These are phyloP conservation scores for Xylaria cubensis DNA, from an alignment of 495 filamentous ascomycete species.

Conservation along the genomic window DNA sequence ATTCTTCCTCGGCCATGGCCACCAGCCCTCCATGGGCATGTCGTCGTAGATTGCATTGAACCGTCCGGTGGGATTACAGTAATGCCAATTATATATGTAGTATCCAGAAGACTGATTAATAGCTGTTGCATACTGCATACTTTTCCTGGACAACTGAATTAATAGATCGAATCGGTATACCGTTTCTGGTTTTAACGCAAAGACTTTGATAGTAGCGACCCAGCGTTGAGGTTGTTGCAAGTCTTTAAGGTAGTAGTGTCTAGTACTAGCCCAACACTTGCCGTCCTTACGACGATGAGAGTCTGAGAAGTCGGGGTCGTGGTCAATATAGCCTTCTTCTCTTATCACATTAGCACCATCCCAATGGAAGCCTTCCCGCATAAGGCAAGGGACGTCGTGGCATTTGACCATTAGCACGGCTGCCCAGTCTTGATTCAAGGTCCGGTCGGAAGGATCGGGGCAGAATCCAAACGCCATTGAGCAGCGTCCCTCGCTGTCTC, in stretches of 20 bases:
- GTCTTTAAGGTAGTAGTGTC: conserved; percentile 17
- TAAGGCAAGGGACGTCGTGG: conserved; percentile 21
- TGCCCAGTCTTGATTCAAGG: neutral
- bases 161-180: neutral
- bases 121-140: neutral
- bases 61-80: neutral
- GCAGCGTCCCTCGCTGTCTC: neutral
- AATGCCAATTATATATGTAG: neutral
- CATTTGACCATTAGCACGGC: conserved; percentile 23
- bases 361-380: conserved; percentile 18
- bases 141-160: neutral
- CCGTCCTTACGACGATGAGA: neutral
- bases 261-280: neutral
- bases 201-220: neutral
- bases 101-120: neutral
- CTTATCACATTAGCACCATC: neutral
- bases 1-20: conserved; percentile 8
- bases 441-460: neutral
- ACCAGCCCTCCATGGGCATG: conserved; percentile 1
- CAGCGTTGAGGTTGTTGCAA: neutral
- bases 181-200: neutral
- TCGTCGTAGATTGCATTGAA: conserved; percentile 15
- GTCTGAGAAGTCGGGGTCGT: neutral
- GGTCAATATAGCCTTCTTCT: neutral
- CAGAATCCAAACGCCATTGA: neutral